Base-by-base conservation (phyloP, 2,329 filamentous ascomycete species). In the Chaetomium strumarium region DNA sequence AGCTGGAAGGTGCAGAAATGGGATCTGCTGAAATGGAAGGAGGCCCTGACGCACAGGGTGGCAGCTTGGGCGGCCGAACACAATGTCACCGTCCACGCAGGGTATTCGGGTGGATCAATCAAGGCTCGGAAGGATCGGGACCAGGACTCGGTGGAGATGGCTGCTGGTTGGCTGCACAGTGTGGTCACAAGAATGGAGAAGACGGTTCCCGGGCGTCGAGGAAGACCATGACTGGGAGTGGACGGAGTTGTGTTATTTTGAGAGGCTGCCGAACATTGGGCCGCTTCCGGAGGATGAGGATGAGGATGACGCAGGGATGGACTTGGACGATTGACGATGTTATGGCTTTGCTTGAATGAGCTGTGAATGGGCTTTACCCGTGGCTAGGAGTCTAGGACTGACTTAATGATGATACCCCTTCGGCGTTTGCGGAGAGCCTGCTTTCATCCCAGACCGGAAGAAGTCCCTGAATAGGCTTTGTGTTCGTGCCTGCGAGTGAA, bases 61-160 rank as follows among this genome's bases (percentile, higher is more conserved):
- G 34, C 10, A 8, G n/a, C 12, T 2, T 51, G 48, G 41, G 48
- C 41, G 16, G 24, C 24, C n/a, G 13, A 24, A 17, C 16, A 51
- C 6, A n/a, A 13, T 2, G 48, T 51, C 16, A 9, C 13, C 24
- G 8, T 44, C 12, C 34, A 20, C 29, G 48, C 39, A 2, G 41
- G 41, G 5, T 45, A 51, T 17, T 33, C 24, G 3, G 41, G 48
- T n/a, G 48, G 48, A 4, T 51, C 48, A 2, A 31, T 31, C 17
- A 2, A 9, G 10, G 34, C 24, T 7, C 34, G 34, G 3, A 34
- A 45, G 34, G 41, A 40, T 14, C 24, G 34, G 11, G 34, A 45
- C 6, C 34, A 29, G n/a, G 48, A 45, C 29, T 44, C 48, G 17
- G 34, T 51, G 16, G 48, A 40, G 41, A 51, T 51, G 41, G 29